Base-by-base conservation (phyloP, 805 yeast genomes). In the Ogataea corticis region DNA sequence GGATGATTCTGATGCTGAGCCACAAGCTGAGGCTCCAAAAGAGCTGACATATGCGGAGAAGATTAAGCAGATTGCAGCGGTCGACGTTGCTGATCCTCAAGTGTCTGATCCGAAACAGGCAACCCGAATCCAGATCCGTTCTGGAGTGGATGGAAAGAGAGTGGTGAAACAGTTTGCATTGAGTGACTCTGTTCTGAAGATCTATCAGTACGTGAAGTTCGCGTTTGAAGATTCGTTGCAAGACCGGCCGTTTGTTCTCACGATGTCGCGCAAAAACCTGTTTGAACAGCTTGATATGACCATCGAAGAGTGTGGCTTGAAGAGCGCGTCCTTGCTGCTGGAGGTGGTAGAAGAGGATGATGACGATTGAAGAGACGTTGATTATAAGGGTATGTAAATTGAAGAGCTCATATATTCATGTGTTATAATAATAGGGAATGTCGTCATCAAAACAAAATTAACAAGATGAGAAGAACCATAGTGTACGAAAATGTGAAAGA, bases 81-180 rank as follows among this genome's bases (percentile, higher is more conserved):
- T 59, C 2, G 75, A 73, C 34, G 79, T 81, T 46, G 69, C 70
- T 0, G 97, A 90, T 57, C 95, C 96, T 0, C 63, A 76, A 1
- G 61, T 66, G 5, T 33, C 46, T 3, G 82, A 76, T 10, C 76
- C 79, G 0, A 66, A 72, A 7, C 72, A 82, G 0, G 68, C 73
- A 6, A 87, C 97, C 0, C 73, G 97, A 56, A 77, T 94, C 19
- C 98, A 94, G 66, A 76, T 94, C n/a, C 74, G 97, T 48, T 77
- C 87, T 23, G 94, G 91, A 14, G 48, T 55, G 13, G 88, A 84
- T 57, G 97, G 98, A n/a, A 76, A 82, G 38, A 73, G 97, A 46
- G 68, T 84, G 11, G 84, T 92, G 10, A 83, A 88, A 48, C 77
- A 87, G 46, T 86, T 92, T 55, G 66, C 67, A 7, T 57, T 76